These are phyloP conservation scores for Shiraia bambusicola DNA, from an alignment of 2,329 filamentous ascomycete species.

Conservation along the genomic window DNA sequence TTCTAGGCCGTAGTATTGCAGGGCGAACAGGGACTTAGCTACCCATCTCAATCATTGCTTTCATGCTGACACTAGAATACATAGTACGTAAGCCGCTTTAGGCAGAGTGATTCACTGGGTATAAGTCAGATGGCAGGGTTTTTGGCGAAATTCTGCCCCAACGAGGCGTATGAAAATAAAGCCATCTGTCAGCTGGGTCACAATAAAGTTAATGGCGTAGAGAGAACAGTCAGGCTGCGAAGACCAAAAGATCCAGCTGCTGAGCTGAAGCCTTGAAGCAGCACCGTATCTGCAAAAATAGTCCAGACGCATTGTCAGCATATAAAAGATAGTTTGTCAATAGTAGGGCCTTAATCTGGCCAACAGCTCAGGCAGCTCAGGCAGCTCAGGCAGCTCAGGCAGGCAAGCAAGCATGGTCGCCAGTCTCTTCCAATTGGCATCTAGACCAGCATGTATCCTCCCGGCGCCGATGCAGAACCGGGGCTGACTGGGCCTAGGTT, in stretches of 20 bases:
- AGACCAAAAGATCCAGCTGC: no score
- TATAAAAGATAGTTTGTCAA: background rate
- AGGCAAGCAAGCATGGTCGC: slow-evolving; percentile 18
- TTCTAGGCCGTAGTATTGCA: slow-evolving; percentile 20
- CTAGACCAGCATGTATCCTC: slow-evolving; percentile 24
- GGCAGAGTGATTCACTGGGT: slow-evolving; percentile 14
- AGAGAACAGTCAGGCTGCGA: no score
- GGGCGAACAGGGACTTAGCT: slow-evolving; percentile 12
- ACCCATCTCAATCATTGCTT: slow-evolving; percentile 11
- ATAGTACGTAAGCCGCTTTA: slow-evolving; percentile 15
- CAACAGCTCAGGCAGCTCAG: no score
- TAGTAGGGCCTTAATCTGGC: background rate
- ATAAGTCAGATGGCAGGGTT: slow-evolving; percentile 17
- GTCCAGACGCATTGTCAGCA: no score
- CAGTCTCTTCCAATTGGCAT: slow-evolving; percentile 12
- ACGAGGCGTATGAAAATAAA: slow-evolving; percentile 7
- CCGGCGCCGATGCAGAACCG: slow-evolving; percentile 20
- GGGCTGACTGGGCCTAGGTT: slow-evolving; percentile 20
- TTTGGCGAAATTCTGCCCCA: slow-evolving; percentile 25
- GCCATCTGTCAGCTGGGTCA: slow-evolving; percentile 27
- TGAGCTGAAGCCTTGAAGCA: background rate
- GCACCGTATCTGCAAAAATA: no score
- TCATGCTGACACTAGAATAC: slow-evolving; percentile 16
- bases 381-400: no score
- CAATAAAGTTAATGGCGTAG: slow-evolving; percentile 14